Base-by-base conservation (phyloP, 352 stramenopile species). In the Globisporangium paddicum region DNA sequence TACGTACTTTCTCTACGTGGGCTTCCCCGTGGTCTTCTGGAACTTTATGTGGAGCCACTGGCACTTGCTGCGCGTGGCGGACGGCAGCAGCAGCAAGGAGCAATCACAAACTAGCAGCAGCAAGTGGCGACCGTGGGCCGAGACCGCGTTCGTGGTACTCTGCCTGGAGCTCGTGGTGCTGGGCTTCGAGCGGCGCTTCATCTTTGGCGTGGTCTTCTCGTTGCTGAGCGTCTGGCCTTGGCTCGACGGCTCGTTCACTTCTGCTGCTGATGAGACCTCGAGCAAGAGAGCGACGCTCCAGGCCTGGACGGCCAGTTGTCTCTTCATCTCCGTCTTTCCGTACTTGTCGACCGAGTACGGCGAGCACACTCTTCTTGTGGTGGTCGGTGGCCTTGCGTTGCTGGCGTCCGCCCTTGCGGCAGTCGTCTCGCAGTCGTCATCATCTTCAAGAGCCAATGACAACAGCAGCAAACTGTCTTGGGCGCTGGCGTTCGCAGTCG, bases 1-100 rank as follows among this genome's bases (percentile, higher is more conserved):
- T 10, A 92, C 79, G 35, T 95, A 95, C 50, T 92, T 87, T 41
- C 62, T 90, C 18, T 93, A 95, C 60, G 47, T 87, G 38, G 28
- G 72, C 18, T 95, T 91, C 60, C 78, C 82, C 1, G 59, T 90
- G 2, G 44, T 86, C 2, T 93, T 88, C 54, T 84, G 86, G 62
- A 46, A 82, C 28, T 85, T 78, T 62, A 60, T 82, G 11, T 81
- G 68, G 67, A 73, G 72, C 38, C 68, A 88, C 26, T 55, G 46
- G 19, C n/a, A 60, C 4, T n/a, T 87, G 19, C 54, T 85, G 25
- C 45, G 37, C 14, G 16, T 5, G 14, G 46, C 5, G 16, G 38
- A 21, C 19, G 14, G 21, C 42, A 19, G 11, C 38, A 44, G 16
- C 38, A 16, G 25, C 6, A 38, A 14, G 16, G 13, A 2, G 25